Conservation (phyloP, 2,329 filamentous ascomycete species). For the Trichoderma harzianum region DNA sequence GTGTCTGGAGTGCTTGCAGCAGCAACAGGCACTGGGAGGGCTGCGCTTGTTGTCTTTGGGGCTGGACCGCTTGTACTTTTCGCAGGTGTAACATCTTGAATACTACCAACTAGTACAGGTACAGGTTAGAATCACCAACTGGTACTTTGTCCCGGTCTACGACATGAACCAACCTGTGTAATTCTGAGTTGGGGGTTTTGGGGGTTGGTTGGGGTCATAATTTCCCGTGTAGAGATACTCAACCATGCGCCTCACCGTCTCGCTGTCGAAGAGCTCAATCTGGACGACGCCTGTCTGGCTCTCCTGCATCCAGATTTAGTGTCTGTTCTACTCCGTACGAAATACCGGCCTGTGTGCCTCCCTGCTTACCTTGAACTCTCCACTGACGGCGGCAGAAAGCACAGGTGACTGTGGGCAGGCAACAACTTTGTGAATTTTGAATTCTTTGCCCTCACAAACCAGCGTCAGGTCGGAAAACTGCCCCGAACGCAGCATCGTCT, state of each 20-base stretch:
- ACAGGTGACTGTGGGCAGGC: constrained; percentile 24
- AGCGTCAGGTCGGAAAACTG: constrained; percentile 24
- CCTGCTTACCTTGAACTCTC: constrained; percentile 19
- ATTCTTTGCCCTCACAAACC: constrained; percentile 20
- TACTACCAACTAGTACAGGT: not conserved
- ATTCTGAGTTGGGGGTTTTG: not conserved
- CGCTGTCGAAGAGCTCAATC: constrained; percentile 20
- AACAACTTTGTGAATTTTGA: constrained; percentile 24
- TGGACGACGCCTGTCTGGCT: constrained; percentile 17
- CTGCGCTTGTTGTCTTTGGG: not conserved
- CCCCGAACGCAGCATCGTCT: constrained; percentile 16
- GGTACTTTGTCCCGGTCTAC: not conserved
- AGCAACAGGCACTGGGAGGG: not conserved
- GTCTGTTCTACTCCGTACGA: not conserved
- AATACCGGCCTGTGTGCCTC: not conserved
- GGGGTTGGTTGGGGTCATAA: constrained; percentile 14
- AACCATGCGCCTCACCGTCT: constrained; percentile 23
- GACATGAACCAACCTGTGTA: not conserved
- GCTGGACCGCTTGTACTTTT: not conserved
- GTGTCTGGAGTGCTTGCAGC: constrained; percentile 4
- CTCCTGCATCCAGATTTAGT: constrained; percentile 18
- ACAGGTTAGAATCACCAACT: not conserved
- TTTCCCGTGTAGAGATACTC: constrained; percentile 25
- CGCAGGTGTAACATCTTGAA: not conserved
- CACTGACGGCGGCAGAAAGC: constrained; percentile 19